Base-by-base conservation (phyloP, 371 early-diverging fungal species). In the Cokeromyces recurvatus region DNA sequence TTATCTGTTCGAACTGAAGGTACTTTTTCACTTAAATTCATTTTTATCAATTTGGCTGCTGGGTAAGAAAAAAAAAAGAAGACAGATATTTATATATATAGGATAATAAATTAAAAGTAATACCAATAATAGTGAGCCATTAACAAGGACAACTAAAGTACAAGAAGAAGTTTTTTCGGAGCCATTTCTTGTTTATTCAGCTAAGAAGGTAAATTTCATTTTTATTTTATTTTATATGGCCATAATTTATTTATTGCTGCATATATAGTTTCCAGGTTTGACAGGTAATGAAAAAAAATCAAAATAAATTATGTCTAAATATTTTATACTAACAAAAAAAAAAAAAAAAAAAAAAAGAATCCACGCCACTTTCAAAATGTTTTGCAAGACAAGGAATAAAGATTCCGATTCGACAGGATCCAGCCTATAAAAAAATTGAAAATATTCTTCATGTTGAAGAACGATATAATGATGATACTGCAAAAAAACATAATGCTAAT, bases 371-470 rank as follows among this genome's bases (percentile, higher is more conserved):
- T 1, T 84, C 84, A 11, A 77, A 74, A 53, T 74, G 77, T 47
- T 85, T 86, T 57, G 78, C 83, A 17, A 68, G 66, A 37, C 82
- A 85, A 55, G 82, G 84, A 2, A 68, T 83, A 20, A 77, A 81
- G 48, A 84, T 82, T 34, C 77, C 84, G 12, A 81, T 86, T 38
- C 70, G 82, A 17, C 75, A 27, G 12, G 53, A 46, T 36, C 9
- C 14, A 4, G 35, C 17, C 5, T 36, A 15, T 11, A 47, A 47
- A 32, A 17, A 21, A 9, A 31, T 29, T 19, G 12, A 22, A 32
- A 12, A 31, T 20, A n/a, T n/a, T n/a, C n/a, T n/a, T n/a, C n/a
- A n/a, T n/a, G n/a, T n/a, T n/a, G n/a, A n/a, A n/a, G n/a, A n/a
- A n/a, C n/a, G n/a, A n/a, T n/a, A n/a, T n/a, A n/a, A n/a, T n/a